Base-by-base conservation (phyloP, 495 filamentous ascomycete genomes). In the Recurvomyces mirabilis region DNA sequence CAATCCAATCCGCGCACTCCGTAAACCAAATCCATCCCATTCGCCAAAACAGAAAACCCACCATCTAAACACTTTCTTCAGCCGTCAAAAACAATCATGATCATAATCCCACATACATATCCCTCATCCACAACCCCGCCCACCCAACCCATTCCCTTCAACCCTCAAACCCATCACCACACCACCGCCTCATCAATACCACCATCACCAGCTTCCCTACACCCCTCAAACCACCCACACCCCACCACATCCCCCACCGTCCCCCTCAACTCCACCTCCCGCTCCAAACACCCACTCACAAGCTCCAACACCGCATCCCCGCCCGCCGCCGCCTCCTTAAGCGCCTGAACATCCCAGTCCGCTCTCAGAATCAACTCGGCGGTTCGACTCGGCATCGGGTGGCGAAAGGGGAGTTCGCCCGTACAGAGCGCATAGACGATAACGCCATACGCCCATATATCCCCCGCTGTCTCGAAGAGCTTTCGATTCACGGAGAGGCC, bases 381-480 rank as follows among this genome's bases (percentile, higher is more conserved):
- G 22, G 82, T 66, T 31, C 74, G 74, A 26, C 74, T 71, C 20
- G 72, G 62, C 36, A 84, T 74, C 0, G 68, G 55, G 46, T 82
- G 71, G 26, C 75, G 68, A 59, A 86, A 86, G 0, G 81, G 81
- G 3, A 83, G 68, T 9, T 69, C 71, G n/a, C 79, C 81, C 1
- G 77, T 74, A 12, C 81, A 57, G 4, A 83, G 59, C 5, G 75
- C 67, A 46, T 73, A 84, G 1, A 79, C 63, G 13, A 80, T 71
- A 6, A 84, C 77, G 9, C 81, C 81, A 50, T 75, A 82, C 0
- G 81, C 79, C 81, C 82, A 86, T 7, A 86, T 68, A 55, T 86
- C 81, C 11, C 76, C 76, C 0, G 71, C 74, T 1, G 51, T 68
- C 55, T 48, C 76, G 63, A 47, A 79, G 50, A 59, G 72, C 55